These are phyloP conservation scores for Solanum tarapatanum DNA, from an alignment of 257 asterid species.

Conservation along the genomic window DNA sequence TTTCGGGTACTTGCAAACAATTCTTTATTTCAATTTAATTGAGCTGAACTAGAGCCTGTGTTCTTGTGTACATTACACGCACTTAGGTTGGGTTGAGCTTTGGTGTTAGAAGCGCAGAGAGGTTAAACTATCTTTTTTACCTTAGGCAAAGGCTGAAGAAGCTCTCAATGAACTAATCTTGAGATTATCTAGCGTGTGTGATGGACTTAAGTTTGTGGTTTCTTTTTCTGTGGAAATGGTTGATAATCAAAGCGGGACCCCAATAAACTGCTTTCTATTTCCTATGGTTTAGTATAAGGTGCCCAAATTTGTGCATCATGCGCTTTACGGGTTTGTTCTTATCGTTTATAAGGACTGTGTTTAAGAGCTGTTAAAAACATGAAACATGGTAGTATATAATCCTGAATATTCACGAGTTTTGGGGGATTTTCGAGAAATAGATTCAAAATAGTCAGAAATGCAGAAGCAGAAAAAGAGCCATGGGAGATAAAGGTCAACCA, in stretches of 20 bases:
- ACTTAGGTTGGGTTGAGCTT: not conserved
- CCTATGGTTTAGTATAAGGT: not conserved
- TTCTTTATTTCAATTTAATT: not conserved
- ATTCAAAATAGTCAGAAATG: not conserved
- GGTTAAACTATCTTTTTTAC: not conserved
- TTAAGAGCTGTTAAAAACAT: not conserved
- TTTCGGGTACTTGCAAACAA: not conserved
- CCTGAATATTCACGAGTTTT: not conserved
- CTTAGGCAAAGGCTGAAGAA: not conserved
- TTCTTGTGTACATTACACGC: not conserved
- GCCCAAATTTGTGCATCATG: not conserved
- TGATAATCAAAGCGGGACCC: not conserved
- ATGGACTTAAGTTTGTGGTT: not conserved
- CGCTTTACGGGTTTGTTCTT: not conserved
- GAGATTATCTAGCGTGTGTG: not conserved
- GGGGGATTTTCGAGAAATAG: not conserved
- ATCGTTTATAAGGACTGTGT: not conserved
- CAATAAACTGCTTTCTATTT: not conserved
- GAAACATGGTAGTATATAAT: not conserved
- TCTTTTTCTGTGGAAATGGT: not conserved
- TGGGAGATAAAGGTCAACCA: not conserved
- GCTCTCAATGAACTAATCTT: not conserved
- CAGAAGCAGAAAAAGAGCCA: not conserved
- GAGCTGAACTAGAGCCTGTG: not conserved
- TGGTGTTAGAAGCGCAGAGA: not conserved